Conservation (phyloP, 768 basidiomycete genomes). For the Hypsizygus marmoreus region DNA sequence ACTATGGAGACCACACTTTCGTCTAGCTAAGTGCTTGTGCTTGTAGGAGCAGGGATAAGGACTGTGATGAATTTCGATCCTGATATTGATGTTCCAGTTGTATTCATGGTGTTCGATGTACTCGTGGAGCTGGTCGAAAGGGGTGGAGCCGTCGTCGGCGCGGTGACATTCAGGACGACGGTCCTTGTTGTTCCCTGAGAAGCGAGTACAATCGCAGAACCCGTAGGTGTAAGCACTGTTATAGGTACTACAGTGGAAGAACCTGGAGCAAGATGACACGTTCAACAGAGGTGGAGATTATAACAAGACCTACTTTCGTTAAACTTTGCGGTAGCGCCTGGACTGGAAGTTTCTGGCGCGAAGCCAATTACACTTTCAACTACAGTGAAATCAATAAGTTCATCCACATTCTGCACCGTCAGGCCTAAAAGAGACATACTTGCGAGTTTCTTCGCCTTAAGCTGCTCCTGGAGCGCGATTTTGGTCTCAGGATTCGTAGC, state of each 20-base stretch:
- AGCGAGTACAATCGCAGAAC: slow-evolving; percentile 12
- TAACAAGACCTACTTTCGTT: too few relatives aligned
- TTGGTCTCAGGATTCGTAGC: too few relatives aligned
- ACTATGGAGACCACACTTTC: too few relatives aligned
- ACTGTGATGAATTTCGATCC: too few relatives aligned
- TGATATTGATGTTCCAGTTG: too few relatives aligned
- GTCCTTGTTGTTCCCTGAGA: slow-evolving; percentile 11
- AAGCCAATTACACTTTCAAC: slow-evolving; percentile 13
- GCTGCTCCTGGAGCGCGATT: slow-evolving; percentile 4
- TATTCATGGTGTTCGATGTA: neutral
- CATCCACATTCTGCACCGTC: too few relatives aligned
- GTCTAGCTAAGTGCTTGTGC: too few relatives aligned
- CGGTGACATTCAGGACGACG: slow-evolving; percentile 5
- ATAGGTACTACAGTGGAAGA: slow-evolving; percentile 7
- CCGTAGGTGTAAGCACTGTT: slow-evolving; percentile 14
- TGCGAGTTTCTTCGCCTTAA: slow-evolving; percentile 7
- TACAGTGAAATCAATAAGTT: neutral
- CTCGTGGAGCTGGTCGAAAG: neutral
- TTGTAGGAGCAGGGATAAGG: too few relatives aligned
- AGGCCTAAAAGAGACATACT: slow-evolving; percentile 7
- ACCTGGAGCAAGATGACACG: neutral
- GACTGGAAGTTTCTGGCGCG: neutral
- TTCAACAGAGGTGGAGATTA: neutral
- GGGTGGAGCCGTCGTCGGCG: neutral
- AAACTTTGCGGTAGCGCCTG: neutral